A percentile compares a stretch with the other conserved stretches of the same genome.
Evolutionary conservation across 164 flowering plant genomes (phyloP).

Genomic region (Cinnamomum micranthum): DNA sequence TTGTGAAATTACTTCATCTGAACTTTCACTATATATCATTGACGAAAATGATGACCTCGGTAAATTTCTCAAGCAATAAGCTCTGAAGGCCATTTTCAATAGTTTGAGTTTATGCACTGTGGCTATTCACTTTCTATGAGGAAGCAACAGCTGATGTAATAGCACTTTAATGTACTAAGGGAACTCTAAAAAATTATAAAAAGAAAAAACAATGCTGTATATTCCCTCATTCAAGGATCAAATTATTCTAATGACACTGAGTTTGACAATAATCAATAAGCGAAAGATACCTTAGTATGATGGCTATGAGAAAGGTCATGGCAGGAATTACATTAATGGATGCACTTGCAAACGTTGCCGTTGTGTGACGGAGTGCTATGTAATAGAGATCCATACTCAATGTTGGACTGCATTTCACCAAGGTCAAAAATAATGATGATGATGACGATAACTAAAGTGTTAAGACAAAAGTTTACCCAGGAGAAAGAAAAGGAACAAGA

Average conservation of each 20-base stretch:
- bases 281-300: constrained; percentile 7
- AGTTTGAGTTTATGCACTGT: neutral
- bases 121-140: neutral
- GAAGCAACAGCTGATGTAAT: neutral
- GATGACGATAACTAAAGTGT: neutral
- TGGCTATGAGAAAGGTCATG: constrained; percentile 12
- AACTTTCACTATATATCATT: neutral
- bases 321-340: constrained; percentile 14
- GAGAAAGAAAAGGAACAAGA: neutral
- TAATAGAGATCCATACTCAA: constrained; percentile 18
- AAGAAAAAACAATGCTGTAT: neutral
- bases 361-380: constrained; percentile 17
- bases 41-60: neutral
- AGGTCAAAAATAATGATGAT: neutral
- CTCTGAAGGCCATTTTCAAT: neutral
- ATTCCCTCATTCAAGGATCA: neutral
- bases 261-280: too few relatives aligned
- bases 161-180: neutral
- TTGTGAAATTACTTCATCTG: neutral
- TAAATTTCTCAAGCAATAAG: neutral
- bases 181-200: neutral
- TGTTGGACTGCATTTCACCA: constrained; percentile 10
- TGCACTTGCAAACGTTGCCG: constrained; percentile 18
- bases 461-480: neutral
- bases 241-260: too few relatives aligned